These are phyloP conservation scores for Sideroxylon spinosum DNA, from an alignment of 179 eudicot genomes.

Conservation along the genomic window DNA sequence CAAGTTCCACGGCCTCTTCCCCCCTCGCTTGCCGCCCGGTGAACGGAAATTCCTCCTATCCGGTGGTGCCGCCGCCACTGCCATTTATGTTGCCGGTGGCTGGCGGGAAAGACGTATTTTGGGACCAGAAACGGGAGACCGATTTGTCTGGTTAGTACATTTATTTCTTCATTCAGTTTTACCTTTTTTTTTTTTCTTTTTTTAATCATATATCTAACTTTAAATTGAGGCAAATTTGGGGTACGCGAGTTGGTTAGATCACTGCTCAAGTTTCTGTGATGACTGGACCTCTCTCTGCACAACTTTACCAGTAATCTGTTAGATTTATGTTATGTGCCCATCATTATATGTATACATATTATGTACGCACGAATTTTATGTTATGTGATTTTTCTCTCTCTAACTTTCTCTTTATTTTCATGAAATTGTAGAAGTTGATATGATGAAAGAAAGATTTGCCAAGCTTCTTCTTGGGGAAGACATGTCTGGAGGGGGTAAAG, in stretches of 20 bases:
- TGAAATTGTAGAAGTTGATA: constrained; percentile 48
- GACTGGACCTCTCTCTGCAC: not conserved
- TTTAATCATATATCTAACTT: not conserved
- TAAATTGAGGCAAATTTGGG: not conserved
- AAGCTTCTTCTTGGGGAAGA: constrained; percentile 93
- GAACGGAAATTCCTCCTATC: constrained; percentile 20
- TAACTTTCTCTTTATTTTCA: not conserved
- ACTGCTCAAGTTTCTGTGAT: not conserved
- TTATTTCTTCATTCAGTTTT: not conserved
- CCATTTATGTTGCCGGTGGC: constrained; percentile 38
- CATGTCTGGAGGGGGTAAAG: constrained; percentile 98
- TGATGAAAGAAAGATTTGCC: constrained; percentile 99
- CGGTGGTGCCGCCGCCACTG: constrained; percentile 22
- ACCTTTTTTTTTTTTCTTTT: not conserved
- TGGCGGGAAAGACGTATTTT: constrained; percentile 54
- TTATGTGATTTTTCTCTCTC: not conserved
- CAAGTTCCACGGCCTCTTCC: constrained; percentile 43
- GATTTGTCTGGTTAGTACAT: constrained; percentile 55
- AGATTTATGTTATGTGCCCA: not conserved
- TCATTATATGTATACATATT: no score
- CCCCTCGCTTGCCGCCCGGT: constrained; percentile 26
- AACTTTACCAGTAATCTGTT: not conserved
- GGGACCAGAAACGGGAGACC: constrained; percentile 42
- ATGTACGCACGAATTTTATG: not conserved
- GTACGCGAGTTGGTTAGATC: not conserved